Conservation (phyloP, 495 filamentous ascomycete genomes). For the Jackrogersella multiformis region DNA sequence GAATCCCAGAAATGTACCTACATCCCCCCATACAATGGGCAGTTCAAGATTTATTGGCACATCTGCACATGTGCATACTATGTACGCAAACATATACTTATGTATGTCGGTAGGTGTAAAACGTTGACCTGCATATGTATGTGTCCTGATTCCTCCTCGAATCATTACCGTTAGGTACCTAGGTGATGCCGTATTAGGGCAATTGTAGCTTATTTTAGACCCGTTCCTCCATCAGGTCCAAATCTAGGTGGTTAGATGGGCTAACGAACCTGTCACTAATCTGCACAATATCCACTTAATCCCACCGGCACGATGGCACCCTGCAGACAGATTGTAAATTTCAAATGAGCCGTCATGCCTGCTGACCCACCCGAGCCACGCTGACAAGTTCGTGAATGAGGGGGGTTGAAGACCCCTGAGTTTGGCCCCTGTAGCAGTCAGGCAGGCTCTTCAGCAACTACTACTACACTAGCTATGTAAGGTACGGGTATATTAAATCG, state of each 20-base stretch:
- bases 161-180: too few relatives aligned
- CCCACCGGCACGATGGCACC: slow-evolving; percentile 37
- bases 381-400: slow-evolving; percentile 23
- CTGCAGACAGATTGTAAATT: slow-evolving; percentile 34
- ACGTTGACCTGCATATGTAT: slow-evolving; percentile 33
- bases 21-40: slow-evolving; percentile 42
- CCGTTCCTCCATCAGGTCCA: slow-evolving; percentile 12
- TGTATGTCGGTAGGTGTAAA: slow-evolving; percentile 17
- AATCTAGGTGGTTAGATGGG: slow-evolving; percentile 13
- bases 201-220: slow-evolving; percentile 28
- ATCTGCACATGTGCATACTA: slow-evolving; percentile 26
- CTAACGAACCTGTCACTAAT: slow-evolving; percentile 17
- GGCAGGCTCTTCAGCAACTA: slow-evolving; percentile 21
- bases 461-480: slow-evolving; percentile 30
- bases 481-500: slow-evolving; percentile 22
- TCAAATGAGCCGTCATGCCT: slow-evolving; percentile 37
- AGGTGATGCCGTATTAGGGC: slow-evolving; percentile 24
- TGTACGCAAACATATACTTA: slow-evolving; percentile 27
- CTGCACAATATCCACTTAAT: slow-evolving; percentile 27
- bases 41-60: slow-evolving; percentile 33
- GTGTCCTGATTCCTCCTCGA: slow-evolving; percentile 32
- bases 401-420: slow-evolving; percentile 38
- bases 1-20: slow-evolving; percentile 34
- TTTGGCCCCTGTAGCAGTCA: slow-evolving; percentile 32
- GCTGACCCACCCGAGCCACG: slow-evolving; percentile 31